Evolutionary conservation across 495 filamentous ascomycete genomes (phyloP).

Genomic region (Penicillium simplicissimum): DNA sequence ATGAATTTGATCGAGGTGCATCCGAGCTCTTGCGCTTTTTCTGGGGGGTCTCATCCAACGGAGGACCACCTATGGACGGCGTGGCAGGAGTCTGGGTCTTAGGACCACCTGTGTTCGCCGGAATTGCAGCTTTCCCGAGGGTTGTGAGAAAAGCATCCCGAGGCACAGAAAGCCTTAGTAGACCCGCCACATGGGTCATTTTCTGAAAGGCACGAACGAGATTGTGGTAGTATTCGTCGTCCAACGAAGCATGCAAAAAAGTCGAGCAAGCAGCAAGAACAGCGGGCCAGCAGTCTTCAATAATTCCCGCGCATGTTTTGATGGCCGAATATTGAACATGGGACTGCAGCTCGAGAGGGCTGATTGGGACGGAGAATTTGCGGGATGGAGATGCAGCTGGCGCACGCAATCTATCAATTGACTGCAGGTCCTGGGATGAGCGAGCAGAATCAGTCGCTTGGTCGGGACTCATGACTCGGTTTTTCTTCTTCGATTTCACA

Average conservation of each 20-base stretch:
- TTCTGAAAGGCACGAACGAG: slow-evolving; percentile 95
- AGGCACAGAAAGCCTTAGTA: slow-evolving; percentile 79
- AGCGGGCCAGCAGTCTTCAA: slow-evolving; percentile 94
- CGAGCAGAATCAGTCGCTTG: slow-evolving; percentile 40
- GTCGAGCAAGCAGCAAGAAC: slow-evolving; percentile 92
- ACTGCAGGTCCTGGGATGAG: slow-evolving; percentile 43
- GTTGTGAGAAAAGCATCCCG: slow-evolving; percentile 94
- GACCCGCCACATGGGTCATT: slow-evolving; percentile 89
- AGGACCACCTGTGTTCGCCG: slow-evolving; percentile 58
- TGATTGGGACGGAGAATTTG: slow-evolving; percentile 68
- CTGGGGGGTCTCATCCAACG: slow-evolving; percentile 24
- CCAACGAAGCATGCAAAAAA: slow-evolving; percentile 86
- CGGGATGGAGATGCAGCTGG: slow-evolving; percentile 46
- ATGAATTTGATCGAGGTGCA: slow-evolving; percentile 17
- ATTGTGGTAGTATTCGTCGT: slow-evolving; percentile 91
- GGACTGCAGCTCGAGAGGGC: slow-evolving; percentile 71
- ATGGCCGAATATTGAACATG: slow-evolving; percentile 72
- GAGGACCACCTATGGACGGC: slow-evolving; percentile 18
- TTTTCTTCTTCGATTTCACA: slow-evolving; percentile 54
- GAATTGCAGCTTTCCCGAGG: slow-evolving; percentile 87
- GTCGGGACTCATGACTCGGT: slow-evolving; percentile 37
- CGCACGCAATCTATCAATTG: slow-evolving; percentile 30
- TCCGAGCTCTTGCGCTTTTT: slow-evolving; percentile 46
- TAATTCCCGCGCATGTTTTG: slow-evolving; percentile 72
- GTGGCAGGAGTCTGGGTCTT: slow-evolving; percentile 37